Evolutionary conservation across 495 filamentous ascomycete genomes (phyloP).

Genomic region (Pyrenula aspistea): DNA sequence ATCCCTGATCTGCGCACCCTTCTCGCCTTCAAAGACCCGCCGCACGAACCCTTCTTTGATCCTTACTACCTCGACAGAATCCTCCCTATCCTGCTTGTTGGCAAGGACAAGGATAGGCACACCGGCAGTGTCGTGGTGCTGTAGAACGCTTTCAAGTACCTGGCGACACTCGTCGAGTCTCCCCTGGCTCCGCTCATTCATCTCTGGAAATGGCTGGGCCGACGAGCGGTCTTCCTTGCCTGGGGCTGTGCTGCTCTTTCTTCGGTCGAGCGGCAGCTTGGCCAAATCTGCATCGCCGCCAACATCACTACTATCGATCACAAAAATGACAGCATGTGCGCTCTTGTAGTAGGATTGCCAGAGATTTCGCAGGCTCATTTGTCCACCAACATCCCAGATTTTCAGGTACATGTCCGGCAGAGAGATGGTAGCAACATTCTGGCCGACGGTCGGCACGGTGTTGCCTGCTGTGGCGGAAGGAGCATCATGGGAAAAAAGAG

Average conservation of each 20-base stretch:
- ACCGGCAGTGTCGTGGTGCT: slow-evolving; percentile 72
- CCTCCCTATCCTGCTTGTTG: slow-evolving; percentile 96
- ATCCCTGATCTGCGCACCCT: slow-evolving; percentile 72
- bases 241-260: slow-evolving; percentile 1
- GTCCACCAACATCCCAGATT: slow-evolving; percentile 96
- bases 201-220: slow-evolving; percentile 17
- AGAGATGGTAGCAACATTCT: slow-evolving; percentile 85
- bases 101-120: slow-evolving; percentile 87
- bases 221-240: neutral
- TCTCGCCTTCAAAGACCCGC: slow-evolving; percentile 88
- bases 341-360: slow-evolving; percentile 93
- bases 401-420: slow-evolving; percentile 90
- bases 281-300: slow-evolving; percentile 56
- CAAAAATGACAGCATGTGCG: slow-evolving; percentile 94
- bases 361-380: slow-evolving; percentile 74
- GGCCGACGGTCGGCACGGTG: slow-evolving; percentile 93
- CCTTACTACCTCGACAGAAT: slow-evolving; percentile 91
- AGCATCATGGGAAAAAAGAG: slow-evolving; percentile 46
- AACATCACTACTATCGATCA: slow-evolving; percentile 88
- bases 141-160: slow-evolving; percentile 75
- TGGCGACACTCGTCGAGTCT: slow-evolving; percentile 78
- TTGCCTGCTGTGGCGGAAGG: slow-evolving; percentile 40
- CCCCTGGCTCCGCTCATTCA: slow-evolving; percentile 41
- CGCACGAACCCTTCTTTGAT: slow-evolving; percentile 94
- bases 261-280: slow-evolving; percentile 9